These are phyloP conservation scores for Colletotrichum spaethianum DNA, from an alignment of 2,329 filamentous ascomycete species.

Conservation along the genomic window DNA sequence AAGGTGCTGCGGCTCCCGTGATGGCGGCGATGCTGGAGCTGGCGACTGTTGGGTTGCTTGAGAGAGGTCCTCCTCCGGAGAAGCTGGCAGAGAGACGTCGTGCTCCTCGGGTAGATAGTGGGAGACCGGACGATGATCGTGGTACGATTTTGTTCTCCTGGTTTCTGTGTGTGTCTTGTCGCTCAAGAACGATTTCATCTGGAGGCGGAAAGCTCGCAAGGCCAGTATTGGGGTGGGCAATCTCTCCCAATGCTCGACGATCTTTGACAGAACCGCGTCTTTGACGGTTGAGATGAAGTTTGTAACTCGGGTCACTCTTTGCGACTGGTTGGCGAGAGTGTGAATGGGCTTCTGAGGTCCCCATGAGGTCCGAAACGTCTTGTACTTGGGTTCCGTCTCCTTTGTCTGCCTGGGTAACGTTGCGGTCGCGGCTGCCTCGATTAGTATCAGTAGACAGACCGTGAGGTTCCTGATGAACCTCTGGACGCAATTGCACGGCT, in stretches of 20 bases:
- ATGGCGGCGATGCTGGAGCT: slow-evolving; percentile 48
- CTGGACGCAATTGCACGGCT: background rate
- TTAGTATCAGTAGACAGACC: background rate
- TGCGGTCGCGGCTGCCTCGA: background rate
- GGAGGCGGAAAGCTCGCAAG: background rate
- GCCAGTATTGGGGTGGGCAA: slow-evolving; percentile 16
- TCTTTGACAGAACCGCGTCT: slow-evolving; percentile 8
- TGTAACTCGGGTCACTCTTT: background rate
- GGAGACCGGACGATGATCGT: background rate
- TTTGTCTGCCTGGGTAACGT: background rate
- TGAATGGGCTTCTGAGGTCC: background rate
- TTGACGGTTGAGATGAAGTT: slow-evolving; percentile 5
- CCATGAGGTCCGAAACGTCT: background rate
- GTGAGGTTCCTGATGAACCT: background rate
- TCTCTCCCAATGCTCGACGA: slow-evolving; percentile 29
- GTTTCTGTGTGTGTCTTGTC: background rate
- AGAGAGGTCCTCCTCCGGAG: slow-evolving; percentile 43
- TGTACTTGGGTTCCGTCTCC: background rate
- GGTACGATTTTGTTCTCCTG: background rate
- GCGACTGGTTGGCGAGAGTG: background rate
- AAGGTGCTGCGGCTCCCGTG: slow-evolving; percentile 36
- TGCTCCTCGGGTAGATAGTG: background rate
- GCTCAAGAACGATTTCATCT: background rate
- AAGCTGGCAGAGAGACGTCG: slow-evolving; percentile 51
- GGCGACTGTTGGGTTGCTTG: slow-evolving; percentile 49